Conservation (phyloP, 148 eudicot species). For the Chenopodium suecicum region DNA sequence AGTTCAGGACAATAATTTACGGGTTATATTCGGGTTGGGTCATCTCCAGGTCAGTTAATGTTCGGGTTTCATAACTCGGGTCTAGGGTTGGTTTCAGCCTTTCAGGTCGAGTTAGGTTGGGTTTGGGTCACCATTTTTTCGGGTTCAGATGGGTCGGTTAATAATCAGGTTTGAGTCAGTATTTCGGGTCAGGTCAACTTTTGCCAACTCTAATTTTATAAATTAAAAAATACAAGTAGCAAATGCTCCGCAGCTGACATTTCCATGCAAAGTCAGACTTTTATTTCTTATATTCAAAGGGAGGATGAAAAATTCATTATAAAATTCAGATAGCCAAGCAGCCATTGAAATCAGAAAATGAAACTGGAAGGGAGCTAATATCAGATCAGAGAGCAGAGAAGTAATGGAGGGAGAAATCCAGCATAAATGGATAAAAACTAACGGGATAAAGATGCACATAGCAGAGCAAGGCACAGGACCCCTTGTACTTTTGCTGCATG, state of each 20-base stretch:
- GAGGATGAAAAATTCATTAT: background rate
- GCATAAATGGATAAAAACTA: slow-evolving; percentile 38
- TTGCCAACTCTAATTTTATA: too few species aligned
- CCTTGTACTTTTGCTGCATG: slow-evolving; percentile 51
- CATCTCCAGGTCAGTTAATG: too few species aligned
- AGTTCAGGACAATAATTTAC: too few species aligned
- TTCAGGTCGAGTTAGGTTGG: too few species aligned
- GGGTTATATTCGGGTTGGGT: too few species aligned
- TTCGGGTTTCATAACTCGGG: too few species aligned
- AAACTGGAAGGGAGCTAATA: too few species aligned
- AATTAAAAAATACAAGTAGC: background rate
- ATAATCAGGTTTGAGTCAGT: too few species aligned
- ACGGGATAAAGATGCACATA: slow-evolving; percentile 51
- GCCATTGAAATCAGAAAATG: background rate
- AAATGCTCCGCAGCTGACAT: background rate
- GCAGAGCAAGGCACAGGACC: slow-evolving; percentile 51
- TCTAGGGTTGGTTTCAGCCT: too few species aligned
- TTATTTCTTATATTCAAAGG: background rate
- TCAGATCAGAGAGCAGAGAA: background rate
- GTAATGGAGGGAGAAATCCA: slow-evolving; percentile 23
- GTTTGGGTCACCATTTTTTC: too few species aligned
- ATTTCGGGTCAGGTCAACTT: too few species aligned
- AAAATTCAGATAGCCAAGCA: background rate
- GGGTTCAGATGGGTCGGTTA: too few species aligned
- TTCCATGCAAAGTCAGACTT: background rate